Evolutionary conservation across 73 alveolate species (phyloP).

Genomic region (Paramecium octaurelia): DNA sequence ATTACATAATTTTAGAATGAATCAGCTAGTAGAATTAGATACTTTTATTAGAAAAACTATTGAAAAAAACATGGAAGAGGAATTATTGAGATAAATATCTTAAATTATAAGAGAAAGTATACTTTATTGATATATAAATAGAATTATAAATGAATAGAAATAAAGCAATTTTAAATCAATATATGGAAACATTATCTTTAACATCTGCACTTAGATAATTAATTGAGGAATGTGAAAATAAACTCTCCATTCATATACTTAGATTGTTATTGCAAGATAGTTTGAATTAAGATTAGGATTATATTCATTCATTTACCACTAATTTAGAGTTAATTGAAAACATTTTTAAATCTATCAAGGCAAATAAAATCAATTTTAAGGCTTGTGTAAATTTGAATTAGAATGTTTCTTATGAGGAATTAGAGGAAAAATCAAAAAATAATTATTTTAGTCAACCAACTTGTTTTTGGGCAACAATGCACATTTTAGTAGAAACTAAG

Average conservation of each 20-base stretch:
- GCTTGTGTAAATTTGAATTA: not conserved
- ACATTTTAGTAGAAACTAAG: not conserved
- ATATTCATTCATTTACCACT: conserved; percentile 18
- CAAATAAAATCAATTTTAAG: not conserved
- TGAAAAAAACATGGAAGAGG: conserved; percentile 20
- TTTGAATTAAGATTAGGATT: not conserved
- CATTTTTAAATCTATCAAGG: not conserved
- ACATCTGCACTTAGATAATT: not conserved
- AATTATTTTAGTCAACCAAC: conserved; percentile 28
- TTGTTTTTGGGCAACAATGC: conserved; percentile 38
- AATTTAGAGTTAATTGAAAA: conserved; percentile 11
- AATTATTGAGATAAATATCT: conserved; percentile 15
- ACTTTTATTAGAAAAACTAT: not conserved
- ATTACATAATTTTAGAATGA: not conserved
- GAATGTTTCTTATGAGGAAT: not conserved
- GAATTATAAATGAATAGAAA: not conserved
- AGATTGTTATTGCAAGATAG: not conserved
- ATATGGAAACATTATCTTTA: not conserved
- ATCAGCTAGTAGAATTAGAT: not conserved
- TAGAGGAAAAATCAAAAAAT: not conserved
- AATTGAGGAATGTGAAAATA: conserved; percentile 28
- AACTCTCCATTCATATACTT: not conserved
- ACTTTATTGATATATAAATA: not conserved
- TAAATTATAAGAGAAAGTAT: conserved; percentile 37
- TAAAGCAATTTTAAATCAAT: not conserved